These are phyloP conservation scores for Fusarium nisikadoi DNA, from an alignment of 2,329 filamentous ascomycete genomes.

Conservation along the genomic window DNA sequence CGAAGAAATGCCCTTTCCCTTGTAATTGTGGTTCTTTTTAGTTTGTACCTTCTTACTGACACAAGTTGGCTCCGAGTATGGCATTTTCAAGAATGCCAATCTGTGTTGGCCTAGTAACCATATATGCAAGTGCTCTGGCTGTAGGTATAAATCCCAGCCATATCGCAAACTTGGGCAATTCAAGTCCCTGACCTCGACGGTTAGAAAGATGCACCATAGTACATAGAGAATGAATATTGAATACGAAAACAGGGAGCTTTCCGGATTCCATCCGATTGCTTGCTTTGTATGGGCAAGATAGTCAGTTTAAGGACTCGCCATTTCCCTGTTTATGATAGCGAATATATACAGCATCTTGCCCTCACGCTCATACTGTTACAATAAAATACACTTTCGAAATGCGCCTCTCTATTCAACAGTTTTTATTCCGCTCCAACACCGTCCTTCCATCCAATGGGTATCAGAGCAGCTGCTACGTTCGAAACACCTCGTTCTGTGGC, in stretches of 20 bases:
- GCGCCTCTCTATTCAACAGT: neutral
- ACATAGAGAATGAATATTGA: neutral
- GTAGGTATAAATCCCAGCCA: neutral
- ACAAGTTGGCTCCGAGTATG: too few species aligned
- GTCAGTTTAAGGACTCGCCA: neutral
- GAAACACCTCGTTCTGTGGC: constrained; percentile 91
- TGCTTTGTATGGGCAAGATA: neutral
- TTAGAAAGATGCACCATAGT: neutral
- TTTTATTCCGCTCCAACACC: constrained; percentile 55
- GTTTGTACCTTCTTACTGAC: too few species aligned
- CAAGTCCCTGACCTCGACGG: neutral
- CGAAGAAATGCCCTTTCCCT: neutral
- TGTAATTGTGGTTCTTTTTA: neutral
- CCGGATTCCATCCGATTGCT: neutral
- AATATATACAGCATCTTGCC: neutral
- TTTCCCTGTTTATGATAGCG: neutral
- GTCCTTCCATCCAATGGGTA: constrained; percentile 86
- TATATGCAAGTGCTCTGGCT: neutral
- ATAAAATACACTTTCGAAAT: constrained; percentile 4
- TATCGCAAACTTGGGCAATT: neutral
- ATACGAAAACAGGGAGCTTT: neutral
- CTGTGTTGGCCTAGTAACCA: neutral
- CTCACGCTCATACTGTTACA: constrained; percentile 13
- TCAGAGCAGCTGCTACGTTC: constrained; percentile 86
- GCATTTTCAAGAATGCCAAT: neutral